A percentile compares a stretch with the other conserved stretches of the same genome.
Evolutionary conservation across 257 asterid genomes (phyloP).

Genomic region (Penstemon newberryi): DNA sequence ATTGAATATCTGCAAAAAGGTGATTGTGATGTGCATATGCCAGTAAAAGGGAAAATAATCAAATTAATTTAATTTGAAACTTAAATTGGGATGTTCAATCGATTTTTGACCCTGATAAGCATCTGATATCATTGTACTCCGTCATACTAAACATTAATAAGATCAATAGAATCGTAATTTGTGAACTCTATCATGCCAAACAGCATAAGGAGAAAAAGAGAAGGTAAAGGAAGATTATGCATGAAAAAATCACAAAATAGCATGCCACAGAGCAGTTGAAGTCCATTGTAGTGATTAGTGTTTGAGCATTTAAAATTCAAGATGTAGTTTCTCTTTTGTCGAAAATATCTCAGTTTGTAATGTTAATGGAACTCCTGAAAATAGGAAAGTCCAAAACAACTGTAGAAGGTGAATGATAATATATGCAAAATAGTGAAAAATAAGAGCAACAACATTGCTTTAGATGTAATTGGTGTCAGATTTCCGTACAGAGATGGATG

Average conservation of each 20-base stretch:
- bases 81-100: neutral
- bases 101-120: neutral
- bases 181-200: slow-evolving; percentile 1
- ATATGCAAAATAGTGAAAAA: slow-evolving; percentile 3
- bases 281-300: neutral
- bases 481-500: slow-evolving; percentile 81
- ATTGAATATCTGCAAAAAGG: slow-evolving; percentile 60
- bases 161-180: neutral
- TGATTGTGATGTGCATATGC: neutral
- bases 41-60: slow-evolving; percentile 5
- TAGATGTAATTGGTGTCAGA: slow-evolving; percentile 28
- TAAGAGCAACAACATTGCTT: slow-evolving; percentile 11
- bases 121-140: neutral
- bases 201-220: slow-evolving; percentile 1
- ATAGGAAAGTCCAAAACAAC: neutral
- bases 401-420: slow-evolving; percentile 5
- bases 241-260: slow-evolving; percentile 8
- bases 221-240: neutral
- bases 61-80: too few relatives aligned
- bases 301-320: neutral
- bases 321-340: too few relatives aligned
- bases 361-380: slow-evolving; percentile 10
- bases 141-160: neutral
- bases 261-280: neutral
- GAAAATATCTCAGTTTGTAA: too few relatives aligned